A percentile compares a stretch with the other conserved stretches of the same genome.
Conservation (phyloP, 192 early-diverging fungal genomes). For the Mortierella antarctica region DNA sequence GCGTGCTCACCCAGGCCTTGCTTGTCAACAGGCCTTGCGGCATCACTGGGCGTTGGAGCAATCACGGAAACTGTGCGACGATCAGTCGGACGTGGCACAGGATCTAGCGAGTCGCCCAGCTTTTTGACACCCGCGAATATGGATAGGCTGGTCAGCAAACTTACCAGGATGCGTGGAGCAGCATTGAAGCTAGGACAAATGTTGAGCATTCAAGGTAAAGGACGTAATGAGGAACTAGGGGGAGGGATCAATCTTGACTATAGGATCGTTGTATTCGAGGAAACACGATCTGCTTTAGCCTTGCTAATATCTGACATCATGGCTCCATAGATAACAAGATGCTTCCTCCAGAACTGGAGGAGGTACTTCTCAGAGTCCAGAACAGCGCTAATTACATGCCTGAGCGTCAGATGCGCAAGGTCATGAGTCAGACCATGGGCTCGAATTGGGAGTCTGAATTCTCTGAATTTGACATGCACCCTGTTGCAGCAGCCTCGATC, state of each 20-base stretch:
- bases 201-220: conserved; percentile 91
- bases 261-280: neutral
- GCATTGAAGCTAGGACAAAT: conserved; percentile 98
- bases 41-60: conserved; percentile 23
- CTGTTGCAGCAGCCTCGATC: conserved; percentile 94
- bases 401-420: conserved; percentile 80
- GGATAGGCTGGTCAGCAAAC: conserved; percentile 85
- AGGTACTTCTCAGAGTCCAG: conserved; percentile 89
- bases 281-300: neutral
- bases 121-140: conserved; percentile 84
- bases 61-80: conserved; percentile 42
- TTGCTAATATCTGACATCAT: too few relatives aligned
- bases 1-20: neutral
- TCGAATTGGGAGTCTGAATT: conserved; percentile 78
- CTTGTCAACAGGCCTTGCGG: conserved; percentile 20
- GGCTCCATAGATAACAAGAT: conserved; percentile 66
- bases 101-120: conserved; percentile 53
- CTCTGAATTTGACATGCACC: conserved; percentile 75
- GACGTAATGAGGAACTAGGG: neutral
- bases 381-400: conserved; percentile 98
- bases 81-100: conserved; percentile 32
- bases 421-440: conserved; percentile 76
- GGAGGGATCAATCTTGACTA: neutral
- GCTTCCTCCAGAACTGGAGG: conserved; percentile 83
- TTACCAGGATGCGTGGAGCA: conserved; percentile 95